phyloP scores from a whole-genome alignment of 2,329 filamentous ascomycete species.

The Magnaporthiopsis incrustans region DNA sequence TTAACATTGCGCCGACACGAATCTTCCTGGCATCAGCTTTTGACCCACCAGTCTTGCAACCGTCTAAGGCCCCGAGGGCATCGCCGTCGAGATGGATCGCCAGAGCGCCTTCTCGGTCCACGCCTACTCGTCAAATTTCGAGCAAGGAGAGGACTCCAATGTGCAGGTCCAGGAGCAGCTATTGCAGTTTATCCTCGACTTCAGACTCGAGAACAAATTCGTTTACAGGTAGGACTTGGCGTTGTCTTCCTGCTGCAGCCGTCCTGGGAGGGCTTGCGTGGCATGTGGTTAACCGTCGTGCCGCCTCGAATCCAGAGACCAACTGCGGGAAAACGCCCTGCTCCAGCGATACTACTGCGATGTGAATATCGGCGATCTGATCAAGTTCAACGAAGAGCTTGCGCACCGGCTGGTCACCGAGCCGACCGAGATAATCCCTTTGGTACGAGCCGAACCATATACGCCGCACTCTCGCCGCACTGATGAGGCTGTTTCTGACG shows the following conservation, averaged over 20 bases:
- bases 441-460: constrained; percentile 47
- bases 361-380: constrained; percentile 89
- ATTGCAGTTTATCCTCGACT: constrained; percentile 86
- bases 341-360: constrained; percentile 95
- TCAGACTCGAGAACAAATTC: constrained; percentile 88
- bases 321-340: constrained; percentile 89
- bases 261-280: neutral
- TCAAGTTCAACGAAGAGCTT: constrained; percentile 92
- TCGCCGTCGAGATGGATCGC: constrained; percentile 60
- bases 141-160: constrained; percentile 60
- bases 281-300: neutral
- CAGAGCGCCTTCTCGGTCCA: constrained; percentile 81
- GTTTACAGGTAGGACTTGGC: constrained; percentile 66
- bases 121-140: constrained; percentile 62
- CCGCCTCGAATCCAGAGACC: constrained; percentile 58
- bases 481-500: neutral
- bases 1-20: neutral
- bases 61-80: neutral
- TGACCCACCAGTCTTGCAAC: neutral
- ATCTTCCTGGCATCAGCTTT: constrained; percentile 5
- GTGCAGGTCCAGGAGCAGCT: constrained; percentile 70
- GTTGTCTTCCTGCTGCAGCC: neutral
- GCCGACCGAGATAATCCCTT: constrained; percentile 83
- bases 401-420: constrained; percentile 84
- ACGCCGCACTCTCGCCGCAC: neutral